Base-by-base conservation (phyloP, 768 basidiomycete species). In the Mycena haematopus region DNA sequence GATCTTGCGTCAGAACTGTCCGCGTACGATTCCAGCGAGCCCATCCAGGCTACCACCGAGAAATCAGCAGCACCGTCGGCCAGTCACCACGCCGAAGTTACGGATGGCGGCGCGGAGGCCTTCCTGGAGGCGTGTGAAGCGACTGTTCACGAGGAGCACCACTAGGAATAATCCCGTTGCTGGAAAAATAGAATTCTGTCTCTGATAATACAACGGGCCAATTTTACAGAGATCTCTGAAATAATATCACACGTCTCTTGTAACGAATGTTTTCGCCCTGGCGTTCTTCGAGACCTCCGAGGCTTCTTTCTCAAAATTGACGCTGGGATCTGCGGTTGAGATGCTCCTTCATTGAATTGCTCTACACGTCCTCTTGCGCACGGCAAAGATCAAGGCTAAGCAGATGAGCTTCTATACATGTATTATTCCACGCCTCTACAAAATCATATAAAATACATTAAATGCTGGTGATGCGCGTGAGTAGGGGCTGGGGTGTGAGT, bases 1-100 rank as follows among this genome's bases (percentile, higher is more conserved):
- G 90, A 95, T 77, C 87, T 99, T 67, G 93, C 96, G n/a, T 76
- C 89, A 21, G 94, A 96, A 70, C 88, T 98, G 61, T 73, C 88
- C 2, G 88, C 90, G 36, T 99, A 97, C 76, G 96, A 97, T 66
- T 80, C 86, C 17, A 75, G 86, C 17, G 93, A 96, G 74, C 93
- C 94, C 56, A 79, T 80, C 22, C 72, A 80, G 54, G 81, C 83
- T 47, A 72, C 77, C 7, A 72, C 77, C 7, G 72, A 75, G 25
- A 72, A 78, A 7, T 69, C 73, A 5, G 62, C 73, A 3, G 62
- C 76, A 44, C 10, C 53, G 14, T 67, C 75, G 15, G 65, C 76
- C 31, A 71, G 78, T 52, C 56, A 73, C 31, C 53, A 54, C 7
- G 80, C 75, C 38, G 80, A 80, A 54, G 80, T 80, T 24, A 78